Conservation (phyloP, 2,329 filamentous ascomycete genomes). For the Diaporthe sp. region DNA sequence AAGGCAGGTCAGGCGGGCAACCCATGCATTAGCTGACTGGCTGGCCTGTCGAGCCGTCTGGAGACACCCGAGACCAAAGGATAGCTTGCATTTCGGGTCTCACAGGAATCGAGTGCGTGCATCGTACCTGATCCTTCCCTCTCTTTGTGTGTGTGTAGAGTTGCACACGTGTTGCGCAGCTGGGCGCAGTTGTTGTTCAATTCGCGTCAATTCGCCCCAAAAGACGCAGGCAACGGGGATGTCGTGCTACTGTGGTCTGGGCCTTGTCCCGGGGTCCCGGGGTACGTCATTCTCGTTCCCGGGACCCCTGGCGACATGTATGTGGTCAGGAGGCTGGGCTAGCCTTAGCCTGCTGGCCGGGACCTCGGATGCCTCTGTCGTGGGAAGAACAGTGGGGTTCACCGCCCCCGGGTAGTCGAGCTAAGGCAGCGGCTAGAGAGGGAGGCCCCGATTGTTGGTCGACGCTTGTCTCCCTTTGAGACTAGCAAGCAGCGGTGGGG, state of each 20-base stretch:
- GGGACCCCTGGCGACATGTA: slow-evolving; percentile 17
- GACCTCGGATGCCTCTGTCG: not conserved
- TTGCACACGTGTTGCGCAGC: not conserved
- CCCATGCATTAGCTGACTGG: slow-evolving; percentile 1
- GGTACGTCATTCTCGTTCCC: slow-evolving; percentile 22
- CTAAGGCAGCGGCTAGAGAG: not conserved
- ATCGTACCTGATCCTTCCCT: slow-evolving; percentile 19
- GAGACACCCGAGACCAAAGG: slow-evolving; percentile 17
- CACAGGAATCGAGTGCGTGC: not conserved
- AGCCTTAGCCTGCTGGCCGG: no score
- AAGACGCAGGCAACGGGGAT: not conserved
- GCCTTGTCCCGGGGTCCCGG: not conserved
- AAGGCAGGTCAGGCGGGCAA: slow-evolving; percentile 25
- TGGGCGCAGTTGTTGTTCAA: not conserved
- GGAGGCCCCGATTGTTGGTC: not conserved
- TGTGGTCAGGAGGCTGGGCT: no score
- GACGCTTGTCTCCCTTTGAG: slow-evolving; percentile 4
- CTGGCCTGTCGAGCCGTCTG: not conserved
- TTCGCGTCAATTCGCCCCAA: not conserved
- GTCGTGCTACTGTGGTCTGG: not conserved
- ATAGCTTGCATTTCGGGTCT: slow-evolving; percentile 19
- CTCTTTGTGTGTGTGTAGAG: not conserved
- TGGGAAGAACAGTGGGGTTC: slow-evolving; percentile 18
- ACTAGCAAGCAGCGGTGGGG: slow-evolving; percentile 10
- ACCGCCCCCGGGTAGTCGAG: slow-evolving; percentile 1